Conservation (phyloP, 1,139 yeast genomes). For the Hyphopichia pseudoburtonii region DNA sequence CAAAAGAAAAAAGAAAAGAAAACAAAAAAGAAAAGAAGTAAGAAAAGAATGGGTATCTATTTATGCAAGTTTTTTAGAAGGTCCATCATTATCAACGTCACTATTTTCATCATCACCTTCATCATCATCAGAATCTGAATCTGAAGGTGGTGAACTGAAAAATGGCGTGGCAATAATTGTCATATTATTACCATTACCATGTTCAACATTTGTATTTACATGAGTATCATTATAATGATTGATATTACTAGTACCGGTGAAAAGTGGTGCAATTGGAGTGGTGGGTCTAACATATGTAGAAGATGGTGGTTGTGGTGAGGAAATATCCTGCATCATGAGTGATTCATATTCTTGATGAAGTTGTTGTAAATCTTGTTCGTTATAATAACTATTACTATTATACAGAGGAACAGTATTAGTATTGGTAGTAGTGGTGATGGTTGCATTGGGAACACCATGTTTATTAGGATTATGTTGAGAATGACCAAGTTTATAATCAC, state of each 20-base stretch:
- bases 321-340: slow-evolving; percentile 5
- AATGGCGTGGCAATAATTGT: slow-evolving; percentile 42
- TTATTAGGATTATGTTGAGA: too few relatives aligned
- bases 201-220: not conserved
- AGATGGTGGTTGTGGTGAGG: not conserved
- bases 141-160: slow-evolving; percentile 41
- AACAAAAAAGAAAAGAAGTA: too few relatives aligned
- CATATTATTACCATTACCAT: slow-evolving; percentile 12
- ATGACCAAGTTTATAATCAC: slow-evolving; percentile 7
- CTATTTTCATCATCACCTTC: slow-evolving; percentile 8
- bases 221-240: too few relatives aligned
- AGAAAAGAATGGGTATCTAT: too few relatives aligned
- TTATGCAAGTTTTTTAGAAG: too few relatives aligned
- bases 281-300: not conserved
- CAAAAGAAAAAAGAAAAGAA: too few relatives aligned
- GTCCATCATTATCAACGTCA: too few relatives aligned
- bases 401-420: too few relatives aligned
- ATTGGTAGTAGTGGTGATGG: not conserved
- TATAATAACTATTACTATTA: too few relatives aligned
- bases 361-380: slow-evolving; percentile 10
- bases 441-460: too few relatives aligned
- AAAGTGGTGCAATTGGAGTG: not conserved
- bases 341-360: slow-evolving; percentile 7
- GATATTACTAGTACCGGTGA: not conserved
- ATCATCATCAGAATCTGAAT: slow-evolving; percentile 30